Conservation (phyloP, 768 basidiomycete genomes). For the Kwoniella mangroviensis region DNA sequence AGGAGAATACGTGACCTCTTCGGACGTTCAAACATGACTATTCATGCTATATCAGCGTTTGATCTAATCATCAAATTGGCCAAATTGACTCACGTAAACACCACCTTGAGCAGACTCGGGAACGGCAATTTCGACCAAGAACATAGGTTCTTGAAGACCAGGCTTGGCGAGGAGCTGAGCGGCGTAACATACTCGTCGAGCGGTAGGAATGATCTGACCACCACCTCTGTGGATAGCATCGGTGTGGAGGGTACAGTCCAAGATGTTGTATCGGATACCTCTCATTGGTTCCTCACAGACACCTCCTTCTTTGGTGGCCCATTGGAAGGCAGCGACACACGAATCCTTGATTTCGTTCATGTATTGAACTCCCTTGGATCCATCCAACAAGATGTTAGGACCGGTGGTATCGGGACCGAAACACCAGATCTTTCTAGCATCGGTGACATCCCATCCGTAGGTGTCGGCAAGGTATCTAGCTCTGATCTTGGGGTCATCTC, state of each 20-base stretch:
- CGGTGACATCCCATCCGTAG: slow-evolving; percentile 97
- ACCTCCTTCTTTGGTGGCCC: slow-evolving; percentile 99
- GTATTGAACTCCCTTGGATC: slow-evolving; percentile 99
- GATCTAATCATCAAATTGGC: slow-evolving; percentile 1
- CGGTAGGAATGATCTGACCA: slow-evolving; percentile 85
- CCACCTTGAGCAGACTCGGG: slow-evolving; percentile 97
- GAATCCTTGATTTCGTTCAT: slow-evolving; percentile 99
- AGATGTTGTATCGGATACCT: slow-evolving; percentile 91
- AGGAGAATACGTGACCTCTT: slow-evolving; percentile 96
- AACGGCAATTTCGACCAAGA: slow-evolving; percentile 98
- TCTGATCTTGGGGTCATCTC: slow-evolving; percentile 97
- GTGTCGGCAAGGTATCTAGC: slow-evolving; percentile 96
- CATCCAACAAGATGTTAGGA: slow-evolving; percentile 94
- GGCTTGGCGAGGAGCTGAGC: slow-evolving; percentile 90
- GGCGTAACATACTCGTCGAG: slow-evolving; percentile 94
- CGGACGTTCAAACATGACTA: slow-evolving; percentile 73
- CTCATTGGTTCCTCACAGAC: slow-evolving; percentile 98
- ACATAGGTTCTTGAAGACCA: slow-evolving; percentile 92
- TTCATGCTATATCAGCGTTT: slow-evolving; percentile 3
- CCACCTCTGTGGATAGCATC: slow-evolving; percentile 99
- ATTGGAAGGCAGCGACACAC: slow-evolving; percentile 98
- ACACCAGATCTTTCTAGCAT: slow-evolving; percentile 99
- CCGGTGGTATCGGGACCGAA: slow-evolving; percentile 99
- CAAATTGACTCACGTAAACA: slow-evolving; percentile 69
- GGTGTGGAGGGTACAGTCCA: slow-evolving; percentile 95